A percentile compares a stretch with the other conserved stretches of the same genome.
These are phyloP conservation scores for Fusarium pininemorale DNA, from an alignment of 2,329 filamentous ascomycete species.

Conservation along the genomic window DNA sequence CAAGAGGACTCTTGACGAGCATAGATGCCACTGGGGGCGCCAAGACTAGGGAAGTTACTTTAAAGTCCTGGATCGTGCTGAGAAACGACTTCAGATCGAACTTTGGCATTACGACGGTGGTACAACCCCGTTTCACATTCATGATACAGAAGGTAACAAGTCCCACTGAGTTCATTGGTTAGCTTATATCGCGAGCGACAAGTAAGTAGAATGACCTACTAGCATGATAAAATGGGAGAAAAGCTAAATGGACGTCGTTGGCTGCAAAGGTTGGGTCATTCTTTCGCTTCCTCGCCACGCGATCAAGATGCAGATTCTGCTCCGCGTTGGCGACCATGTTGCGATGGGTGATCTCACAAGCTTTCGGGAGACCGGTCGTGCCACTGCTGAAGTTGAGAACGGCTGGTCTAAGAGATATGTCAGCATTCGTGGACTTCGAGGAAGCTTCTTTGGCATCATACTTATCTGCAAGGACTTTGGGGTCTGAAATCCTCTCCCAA, in stretches of 20 bases:
- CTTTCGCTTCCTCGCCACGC: neutral
- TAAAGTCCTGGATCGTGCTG: neutral
- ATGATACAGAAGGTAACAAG: neutral
- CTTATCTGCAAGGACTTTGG: neutral
- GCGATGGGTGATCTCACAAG: neutral
- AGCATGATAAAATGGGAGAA: slow-evolving; percentile 7
- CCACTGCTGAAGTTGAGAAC: slow-evolving; percentile 14
- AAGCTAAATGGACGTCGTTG: neutral
- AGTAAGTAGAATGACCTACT: neutral
- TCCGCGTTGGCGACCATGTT: slow-evolving; percentile 17
- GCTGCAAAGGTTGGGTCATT: neutral
- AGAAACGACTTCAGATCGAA: neutral
- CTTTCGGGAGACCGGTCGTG: neutral
- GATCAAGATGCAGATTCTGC: neutral
- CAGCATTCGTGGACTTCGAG: neutral
- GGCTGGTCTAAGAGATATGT: neutral
- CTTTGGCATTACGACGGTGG: neutral
- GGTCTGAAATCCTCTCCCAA: neutral
- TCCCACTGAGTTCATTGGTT: neutral
- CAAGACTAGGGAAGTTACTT: neutral
- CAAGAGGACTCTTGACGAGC: neutral
- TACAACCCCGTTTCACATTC: neutral
- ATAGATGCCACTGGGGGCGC: slow-evolving; percentile 2
- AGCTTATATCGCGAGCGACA: neutral
- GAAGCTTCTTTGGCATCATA: neutral